These are phyloP conservation scores for Darksidea phi DNA, from an alignment of 495 filamentous ascomycete species.

Conservation along the genomic window DNA sequence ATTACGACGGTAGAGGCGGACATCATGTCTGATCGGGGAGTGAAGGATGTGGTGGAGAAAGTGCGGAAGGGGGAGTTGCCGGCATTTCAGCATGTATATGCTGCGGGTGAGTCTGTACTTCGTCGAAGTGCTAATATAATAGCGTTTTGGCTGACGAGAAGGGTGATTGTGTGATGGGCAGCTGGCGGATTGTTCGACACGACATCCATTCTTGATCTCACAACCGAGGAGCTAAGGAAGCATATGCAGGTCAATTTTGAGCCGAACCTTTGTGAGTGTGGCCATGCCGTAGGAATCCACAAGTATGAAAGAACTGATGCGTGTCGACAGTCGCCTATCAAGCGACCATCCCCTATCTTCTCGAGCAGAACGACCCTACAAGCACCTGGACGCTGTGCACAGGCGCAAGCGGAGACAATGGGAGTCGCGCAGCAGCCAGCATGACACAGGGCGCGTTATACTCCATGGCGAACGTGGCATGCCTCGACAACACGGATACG, in stretches of 20 bases:
- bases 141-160: not conserved
- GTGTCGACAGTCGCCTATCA: not conserved
- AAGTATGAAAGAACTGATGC: slow-evolving; percentile 11
- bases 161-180: not conserved
- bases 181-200: not conserved
- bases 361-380: slow-evolving; percentile 39
- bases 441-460: not conserved
- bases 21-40: not conserved
- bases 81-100: not conserved
- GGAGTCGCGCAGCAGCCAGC: slow-evolving; percentile 12
- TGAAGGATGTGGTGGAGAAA: not conserved
- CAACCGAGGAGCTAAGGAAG: slow-evolving; percentile 30
- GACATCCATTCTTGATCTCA: not conserved
- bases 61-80: not conserved
- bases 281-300: not conserved
- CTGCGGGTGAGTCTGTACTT: too few relatives aligned
- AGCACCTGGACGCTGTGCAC: slow-evolving; percentile 47
- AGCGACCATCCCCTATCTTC: slow-evolving; percentile 43
- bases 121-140: not conserved
- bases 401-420: slow-evolving; percentile 43
- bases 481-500: not conserved
- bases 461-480: not conserved
- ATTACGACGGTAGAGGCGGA: not conserved
- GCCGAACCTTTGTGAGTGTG: slow-evolving; percentile 47
- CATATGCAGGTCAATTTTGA: slow-evolving; percentile 44